A percentile compares a stretch with the other conserved stretches of the same genome.
phyloP scores from a whole-genome alignment of 208 protist species.

The Endotrypanum monterogeii region DNA sequence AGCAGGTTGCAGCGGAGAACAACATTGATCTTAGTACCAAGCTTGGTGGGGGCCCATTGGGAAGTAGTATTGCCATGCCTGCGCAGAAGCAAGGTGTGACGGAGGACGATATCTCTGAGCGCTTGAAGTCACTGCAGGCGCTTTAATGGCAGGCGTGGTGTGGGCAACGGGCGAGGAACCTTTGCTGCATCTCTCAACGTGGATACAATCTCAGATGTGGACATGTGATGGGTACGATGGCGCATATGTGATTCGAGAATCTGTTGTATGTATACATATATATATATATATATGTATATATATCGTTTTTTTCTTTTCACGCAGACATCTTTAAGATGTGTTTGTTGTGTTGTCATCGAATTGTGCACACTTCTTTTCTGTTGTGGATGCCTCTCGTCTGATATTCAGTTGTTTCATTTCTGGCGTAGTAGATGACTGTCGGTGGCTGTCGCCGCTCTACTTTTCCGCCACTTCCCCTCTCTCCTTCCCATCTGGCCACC shows the following conservation, averaged over 20 bases:
- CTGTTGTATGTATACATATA: no score
- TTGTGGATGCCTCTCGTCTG: background rate
- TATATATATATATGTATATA: no score
- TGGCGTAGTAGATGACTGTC: background rate
- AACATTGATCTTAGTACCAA: constrained; percentile 89
- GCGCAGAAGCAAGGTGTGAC: constrained; percentile 31
- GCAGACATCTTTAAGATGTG: background rate
- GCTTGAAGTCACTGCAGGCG: constrained; percentile 60
- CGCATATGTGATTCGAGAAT: background rate
- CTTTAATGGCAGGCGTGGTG: constrained; percentile 16
- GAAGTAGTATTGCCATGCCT: constrained; percentile 29
- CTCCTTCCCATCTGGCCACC: background rate
- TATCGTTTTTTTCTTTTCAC: background rate
- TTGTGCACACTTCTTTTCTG: background rate
- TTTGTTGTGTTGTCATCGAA: background rate
- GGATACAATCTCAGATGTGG: background rate
- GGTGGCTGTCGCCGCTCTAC: background rate
- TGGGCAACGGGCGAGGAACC: background rate
- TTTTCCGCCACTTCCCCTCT: background rate
- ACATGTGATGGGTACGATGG: background rate
- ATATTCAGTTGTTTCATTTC: no score
- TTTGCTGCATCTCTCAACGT: background rate
- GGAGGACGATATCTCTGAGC: constrained; percentile 70
- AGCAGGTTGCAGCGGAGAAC: constrained; percentile 95
- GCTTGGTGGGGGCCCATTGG: constrained; percentile 43